A percentile compares a stretch with the other conserved stretches of the same genome.
Evolutionary conservation across 768 basidiomycete species (phyloP).

Genomic region (Peribolospora kevripleyi): DNA sequence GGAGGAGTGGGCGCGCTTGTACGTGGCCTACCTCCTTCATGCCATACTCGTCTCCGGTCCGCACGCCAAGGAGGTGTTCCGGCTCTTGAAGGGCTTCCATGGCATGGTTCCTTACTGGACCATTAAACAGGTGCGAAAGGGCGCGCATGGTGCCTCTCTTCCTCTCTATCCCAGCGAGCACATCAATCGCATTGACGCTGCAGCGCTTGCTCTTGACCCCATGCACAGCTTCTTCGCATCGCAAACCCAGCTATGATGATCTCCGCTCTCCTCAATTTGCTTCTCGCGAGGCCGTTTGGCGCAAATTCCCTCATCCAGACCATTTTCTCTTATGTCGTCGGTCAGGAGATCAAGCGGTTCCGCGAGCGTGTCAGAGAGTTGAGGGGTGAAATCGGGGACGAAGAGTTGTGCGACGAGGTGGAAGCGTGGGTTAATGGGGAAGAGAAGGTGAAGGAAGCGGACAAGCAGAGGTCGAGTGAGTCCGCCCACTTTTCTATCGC

Average conservation of each 20-base stretch:
- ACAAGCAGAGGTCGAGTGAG: too few relatives aligned
- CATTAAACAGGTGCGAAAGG: too few relatives aligned
- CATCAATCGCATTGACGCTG: too few relatives aligned
- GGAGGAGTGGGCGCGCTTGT: conserved; percentile 8
- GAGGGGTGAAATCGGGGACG: conserved; percentile 2
- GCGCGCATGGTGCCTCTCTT: neutral
- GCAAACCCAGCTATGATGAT: neutral
- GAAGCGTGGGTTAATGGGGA: conserved; percentile 2
- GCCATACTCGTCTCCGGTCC: conserved; percentile 9
- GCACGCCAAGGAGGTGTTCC: conserved; percentile 4
- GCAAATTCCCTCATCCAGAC: neutral
- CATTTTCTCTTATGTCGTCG: conserved; percentile 7
- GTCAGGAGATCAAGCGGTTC: conserved; percentile 3
- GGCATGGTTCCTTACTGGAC: too few relatives aligned
- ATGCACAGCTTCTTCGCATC: too few relatives aligned
- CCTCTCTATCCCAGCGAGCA: too few relatives aligned
- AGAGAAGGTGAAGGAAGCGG: too few relatives aligned
- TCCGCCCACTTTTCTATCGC: too few relatives aligned
- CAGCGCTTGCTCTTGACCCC: too few relatives aligned
- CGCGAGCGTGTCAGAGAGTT: conserved; percentile 3
- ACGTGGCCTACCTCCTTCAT: conserved; percentile 8
- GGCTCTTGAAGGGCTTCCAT: neutral
- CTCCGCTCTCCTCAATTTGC: neutral
- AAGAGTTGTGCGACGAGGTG: conserved; percentile 1
- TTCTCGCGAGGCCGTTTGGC: neutral